These are phyloP conservation scores for Myriosclerotinia duriaeana DNA, from an alignment of 2,329 filamentous ascomycete genomes.

Conservation along the genomic window DNA sequence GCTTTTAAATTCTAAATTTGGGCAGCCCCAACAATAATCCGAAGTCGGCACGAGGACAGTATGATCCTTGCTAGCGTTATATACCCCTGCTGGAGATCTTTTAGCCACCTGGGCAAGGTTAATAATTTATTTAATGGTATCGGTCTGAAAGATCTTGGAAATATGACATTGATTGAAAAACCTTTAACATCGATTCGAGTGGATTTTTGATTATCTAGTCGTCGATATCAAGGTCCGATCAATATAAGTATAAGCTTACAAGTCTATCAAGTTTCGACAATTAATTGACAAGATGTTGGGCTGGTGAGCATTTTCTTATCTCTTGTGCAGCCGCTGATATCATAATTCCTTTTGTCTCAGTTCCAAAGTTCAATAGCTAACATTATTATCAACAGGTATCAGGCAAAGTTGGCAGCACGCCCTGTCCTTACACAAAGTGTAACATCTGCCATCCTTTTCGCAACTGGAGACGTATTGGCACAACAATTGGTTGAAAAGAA, in stretches of 20 bases:
- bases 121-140: conserved; percentile 10
- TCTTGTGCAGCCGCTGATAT: conserved; percentile 12
- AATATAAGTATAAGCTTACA: not conserved
- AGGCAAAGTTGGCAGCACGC: conserved; percentile 73
- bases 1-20: not conserved
- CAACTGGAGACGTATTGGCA: conserved; percentile 83
- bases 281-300: conserved; percentile 36
- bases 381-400: conserved; percentile 66
- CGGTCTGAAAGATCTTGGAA: conserved; percentile 4
- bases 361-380: conserved; percentile 23
- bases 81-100: conserved; percentile 12
- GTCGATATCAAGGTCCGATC: not conserved
- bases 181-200: not conserved
- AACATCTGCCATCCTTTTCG: conserved; percentile 89
- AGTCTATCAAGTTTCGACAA: not conserved
- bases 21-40: not conserved
- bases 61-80: not conserved
- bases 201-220: not conserved
- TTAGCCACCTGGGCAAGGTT: not conserved
- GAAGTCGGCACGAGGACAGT: conserved; percentile 4
- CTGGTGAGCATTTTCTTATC: conserved; percentile 33
- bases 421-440: conserved; percentile 88
- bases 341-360: conserved; percentile 2
- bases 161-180: not conserved
- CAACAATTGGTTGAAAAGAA: conserved; percentile 87